Base-by-base conservation (phyloP, 129 eudicot species). In the Chrysanthemum makinoi region DNA sequence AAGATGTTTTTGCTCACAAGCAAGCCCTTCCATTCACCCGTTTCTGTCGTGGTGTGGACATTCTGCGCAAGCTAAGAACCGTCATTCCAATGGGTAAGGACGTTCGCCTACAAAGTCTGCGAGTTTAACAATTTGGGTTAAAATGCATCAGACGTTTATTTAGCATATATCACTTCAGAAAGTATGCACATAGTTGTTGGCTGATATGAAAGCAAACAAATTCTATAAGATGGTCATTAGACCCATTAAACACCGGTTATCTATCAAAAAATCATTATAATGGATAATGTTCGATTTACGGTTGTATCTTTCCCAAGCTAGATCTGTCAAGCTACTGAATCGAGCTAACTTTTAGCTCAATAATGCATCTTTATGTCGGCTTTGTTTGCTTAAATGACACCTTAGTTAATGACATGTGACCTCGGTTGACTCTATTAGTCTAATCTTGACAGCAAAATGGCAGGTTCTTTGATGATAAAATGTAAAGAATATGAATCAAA, bases 51-150 rank as follows among this genome's bases (percentile, higher is more conserved):
- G n/a, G n/a, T n/a, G n/a, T n/a, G n/a, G n/a, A n/a, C n/a, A n/a
- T n/a, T n/a, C n/a, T n/a, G n/a, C n/a, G n/a, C n/a, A n/a, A n/a
- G n/a, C n/a, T n/a, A n/a, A n/a, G n/a, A n/a, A n/a, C n/a, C n/a
- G n/a, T 11, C 91, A 86, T 69, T 83, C 91, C 16, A 86, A 83
- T 74, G 91, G 91, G 24, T 87, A n/a, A 86, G 70, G 91, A 87
- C 39, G 83, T 87, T 8, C 87, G 91, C 88, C 85, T 53, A 88
- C 79, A 30, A 83, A 86, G 50, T 30, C 35, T 30, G 35, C 35
- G 4, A 30, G 3, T 3, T 30, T 30, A 30, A 1, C 3, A 30
- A 4, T 30, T 30, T 30, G 4, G 35, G 3, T 30, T 30, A 83
- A 50, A 86, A 86, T 59, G 90, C 87, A 30, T 30, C 3, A 30